Evolutionary conservation across 208 protist genomes (phyloP).

Genomic region (Lotmaria passim): DNA sequence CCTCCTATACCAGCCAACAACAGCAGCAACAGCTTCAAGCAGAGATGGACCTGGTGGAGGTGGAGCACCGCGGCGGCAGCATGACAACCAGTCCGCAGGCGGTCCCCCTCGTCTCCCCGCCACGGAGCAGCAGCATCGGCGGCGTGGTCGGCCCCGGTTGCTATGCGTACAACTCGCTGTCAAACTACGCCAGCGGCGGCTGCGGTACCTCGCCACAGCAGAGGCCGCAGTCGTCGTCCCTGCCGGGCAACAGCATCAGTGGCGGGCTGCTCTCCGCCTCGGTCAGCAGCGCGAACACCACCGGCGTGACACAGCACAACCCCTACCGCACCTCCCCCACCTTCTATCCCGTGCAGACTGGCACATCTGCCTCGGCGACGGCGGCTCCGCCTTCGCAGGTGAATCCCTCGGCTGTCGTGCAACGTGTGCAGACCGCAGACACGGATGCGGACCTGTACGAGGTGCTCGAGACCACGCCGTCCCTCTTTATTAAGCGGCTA

Average conservation of each 20-base stretch:
- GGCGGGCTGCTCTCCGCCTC: conserved; percentile 12
- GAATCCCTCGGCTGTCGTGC: background rate
- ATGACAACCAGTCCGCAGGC: conserved; percentile 24
- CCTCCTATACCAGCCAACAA: background rate
- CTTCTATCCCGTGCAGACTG: conserved; percentile 4
- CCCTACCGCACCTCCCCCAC: conserved; percentile 27
- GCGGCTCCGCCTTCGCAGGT: background rate
- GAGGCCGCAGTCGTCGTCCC: conserved; percentile 12
- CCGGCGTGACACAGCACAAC: conserved; percentile 20
- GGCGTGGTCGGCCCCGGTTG: background rate
- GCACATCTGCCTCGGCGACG: background rate
- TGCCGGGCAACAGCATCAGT: conserved; percentile 17
- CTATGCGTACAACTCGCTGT: conserved; percentile 4
- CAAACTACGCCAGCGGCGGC: background rate
- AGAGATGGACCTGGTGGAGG: conserved; percentile 14
- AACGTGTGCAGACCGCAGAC: conserved; percentile 27
- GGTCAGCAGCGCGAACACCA: background rate
- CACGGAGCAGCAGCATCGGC: conserved; percentile 34
- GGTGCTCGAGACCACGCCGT: conserved; percentile 29
- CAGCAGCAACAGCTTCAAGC: conserved; percentile 18
- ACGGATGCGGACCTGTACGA: conserved; percentile 23
- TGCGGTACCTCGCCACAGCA: background rate
- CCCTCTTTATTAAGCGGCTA: conserved; percentile 33
- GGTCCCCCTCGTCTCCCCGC: conserved; percentile 27
- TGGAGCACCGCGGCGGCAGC: conserved; percentile 6